Conservation (phyloP, 1,139 yeast species). For the Hansenula lynferdii region DNA sequence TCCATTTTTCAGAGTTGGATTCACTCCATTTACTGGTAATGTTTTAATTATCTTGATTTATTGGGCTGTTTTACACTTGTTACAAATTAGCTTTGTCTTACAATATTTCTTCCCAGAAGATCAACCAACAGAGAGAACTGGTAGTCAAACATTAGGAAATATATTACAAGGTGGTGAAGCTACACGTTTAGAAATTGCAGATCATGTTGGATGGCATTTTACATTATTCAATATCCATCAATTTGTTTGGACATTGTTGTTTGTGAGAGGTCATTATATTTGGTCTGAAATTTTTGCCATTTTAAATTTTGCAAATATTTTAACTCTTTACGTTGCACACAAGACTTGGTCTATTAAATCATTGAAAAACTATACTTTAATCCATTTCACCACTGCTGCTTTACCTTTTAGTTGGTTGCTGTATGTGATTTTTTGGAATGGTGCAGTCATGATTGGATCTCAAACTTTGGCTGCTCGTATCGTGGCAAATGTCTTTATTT, state of each 20-base stretch:
- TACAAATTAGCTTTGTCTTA: constrained; percentile 50
- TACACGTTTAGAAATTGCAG: constrained; percentile 26
- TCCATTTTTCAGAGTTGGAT: constrained; percentile 37
- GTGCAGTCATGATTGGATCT: constrained; percentile 57
- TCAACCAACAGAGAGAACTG: constrained; percentile 6
- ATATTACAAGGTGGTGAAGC: constrained; percentile 1
- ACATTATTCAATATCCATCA: constrained; percentile 54
- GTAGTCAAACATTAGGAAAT: constrained; percentile 2
- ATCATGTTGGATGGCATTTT: constrained; percentile 55
- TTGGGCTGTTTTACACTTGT: constrained; percentile 51
- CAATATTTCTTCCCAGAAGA: constrained; percentile 45
- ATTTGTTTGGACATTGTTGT: constrained; percentile 58
- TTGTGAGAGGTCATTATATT: constrained; percentile 50
- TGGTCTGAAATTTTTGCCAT: constrained; percentile 52
- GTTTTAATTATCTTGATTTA: constrained; percentile 45
- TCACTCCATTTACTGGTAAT: constrained; percentile 69
- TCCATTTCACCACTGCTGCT: constrained; percentile 64
- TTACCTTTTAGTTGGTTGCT: constrained; percentile 72
- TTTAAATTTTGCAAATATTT: constrained; percentile 52
- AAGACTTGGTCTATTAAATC: constrained; percentile 56
- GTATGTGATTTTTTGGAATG: constrained; percentile 77
- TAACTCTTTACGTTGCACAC: constrained; percentile 47
- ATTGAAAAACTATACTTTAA: constrained; percentile 44
- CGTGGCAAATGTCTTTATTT: constrained; percentile 65
- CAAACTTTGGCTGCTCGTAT: constrained; percentile 52